These are phyloP conservation scores for Pilaira anomala DNA, from an alignment of 192 early-diverging fungal species.

Conservation along the genomic window DNA sequence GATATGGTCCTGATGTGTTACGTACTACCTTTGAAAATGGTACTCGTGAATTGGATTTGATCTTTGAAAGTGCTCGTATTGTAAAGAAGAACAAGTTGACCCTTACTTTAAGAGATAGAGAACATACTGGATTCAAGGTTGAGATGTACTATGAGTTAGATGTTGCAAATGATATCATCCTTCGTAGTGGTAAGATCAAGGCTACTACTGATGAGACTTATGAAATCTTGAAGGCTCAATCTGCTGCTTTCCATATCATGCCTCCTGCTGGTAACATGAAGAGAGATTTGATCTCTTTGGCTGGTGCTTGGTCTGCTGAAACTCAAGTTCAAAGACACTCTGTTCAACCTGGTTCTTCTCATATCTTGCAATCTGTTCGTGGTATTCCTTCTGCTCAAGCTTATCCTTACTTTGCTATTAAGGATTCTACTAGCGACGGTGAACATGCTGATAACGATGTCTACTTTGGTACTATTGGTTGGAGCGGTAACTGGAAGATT, in stretches of 20 bases:
- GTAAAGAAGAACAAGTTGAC: neutral
- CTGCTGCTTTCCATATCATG: conserved; percentile 24
- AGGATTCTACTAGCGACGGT: neutral
- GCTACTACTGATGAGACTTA: neutral
- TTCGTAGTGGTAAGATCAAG: conserved; percentile 6
- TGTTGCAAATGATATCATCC: conserved; percentile 14
- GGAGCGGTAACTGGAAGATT: conserved; percentile 25
- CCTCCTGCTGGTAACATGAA: neutral
- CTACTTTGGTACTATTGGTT: conserved; percentile 29
- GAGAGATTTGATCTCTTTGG: conserved; percentile 8
- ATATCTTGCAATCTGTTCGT: conserved; percentile 2
- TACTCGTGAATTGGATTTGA: conserved; percentile 24
- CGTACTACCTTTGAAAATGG: neutral
- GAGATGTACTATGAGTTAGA: conserved; percentile 11
- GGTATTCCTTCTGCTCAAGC: conserved; percentile 26
- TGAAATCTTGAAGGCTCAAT: conserved; percentile 5
- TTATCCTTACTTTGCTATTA: conserved; percentile 27
- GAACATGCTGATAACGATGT: neutral
- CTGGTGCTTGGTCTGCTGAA: conserved; percentile 23
- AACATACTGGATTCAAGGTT: neutral
- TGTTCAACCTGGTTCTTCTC: neutral
- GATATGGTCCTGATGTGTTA: conserved; percentile 14
- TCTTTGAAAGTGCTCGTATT: neutral
- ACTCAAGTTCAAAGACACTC: conserved; percentile 6
- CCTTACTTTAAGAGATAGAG: conserved; percentile 1